These are phyloP conservation scores for Arctium minus DNA, from an alignment of 129 eudicot species.

Conservation along the genomic window DNA sequence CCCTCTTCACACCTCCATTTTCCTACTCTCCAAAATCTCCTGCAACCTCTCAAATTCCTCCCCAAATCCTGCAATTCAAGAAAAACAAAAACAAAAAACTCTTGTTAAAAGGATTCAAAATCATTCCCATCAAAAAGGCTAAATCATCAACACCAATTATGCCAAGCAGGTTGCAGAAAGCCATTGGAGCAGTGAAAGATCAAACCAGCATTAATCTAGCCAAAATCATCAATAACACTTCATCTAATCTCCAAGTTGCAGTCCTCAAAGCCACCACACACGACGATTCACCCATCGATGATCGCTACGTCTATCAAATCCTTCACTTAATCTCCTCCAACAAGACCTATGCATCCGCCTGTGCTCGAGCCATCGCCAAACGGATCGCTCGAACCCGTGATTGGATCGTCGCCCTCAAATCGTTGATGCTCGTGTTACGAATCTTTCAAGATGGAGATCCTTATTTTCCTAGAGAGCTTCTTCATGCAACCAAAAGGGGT, in stretches of 20 bases:
- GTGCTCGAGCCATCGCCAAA: slow-evolving; percentile 62
- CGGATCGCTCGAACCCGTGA: slow-evolving; percentile 56
- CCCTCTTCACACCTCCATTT: not conserved
- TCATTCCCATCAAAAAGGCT: not conserved
- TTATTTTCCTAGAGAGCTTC: slow-evolving; percentile 64
- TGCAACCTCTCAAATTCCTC: not conserved
- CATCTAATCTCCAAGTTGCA: slow-evolving; percentile 49
- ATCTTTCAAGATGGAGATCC: slow-evolving; percentile 79
- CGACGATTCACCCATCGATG: slow-evolving; percentile 48
- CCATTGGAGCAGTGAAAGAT: slow-evolving; percentile 78
- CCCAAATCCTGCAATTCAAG: not conserved
- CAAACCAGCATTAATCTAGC: slow-evolving; percentile 86
- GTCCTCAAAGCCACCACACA: slow-evolving; percentile 72
- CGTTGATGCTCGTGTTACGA: slow-evolving; percentile 56
- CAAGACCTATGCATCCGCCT: slow-evolving; percentile 44
- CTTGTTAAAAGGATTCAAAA: not conserved
- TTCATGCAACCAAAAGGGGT: slow-evolving; percentile 64
- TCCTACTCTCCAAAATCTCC: slow-evolving; percentile 10
- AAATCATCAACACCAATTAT: slow-evolving; percentile 21
- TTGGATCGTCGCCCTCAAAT: slow-evolving; percentile 70
- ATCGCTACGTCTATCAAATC: slow-evolving; percentile 41
- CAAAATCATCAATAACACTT: slow-evolving; percentile 31
- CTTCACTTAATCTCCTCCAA: slow-evolving; percentile 49
- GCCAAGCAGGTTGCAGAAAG: slow-evolving; percentile 76
- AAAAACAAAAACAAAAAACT: not conserved